Conservation (phyloP, 1,284 basidiomycete species). For the Irpex sp. region DNA sequence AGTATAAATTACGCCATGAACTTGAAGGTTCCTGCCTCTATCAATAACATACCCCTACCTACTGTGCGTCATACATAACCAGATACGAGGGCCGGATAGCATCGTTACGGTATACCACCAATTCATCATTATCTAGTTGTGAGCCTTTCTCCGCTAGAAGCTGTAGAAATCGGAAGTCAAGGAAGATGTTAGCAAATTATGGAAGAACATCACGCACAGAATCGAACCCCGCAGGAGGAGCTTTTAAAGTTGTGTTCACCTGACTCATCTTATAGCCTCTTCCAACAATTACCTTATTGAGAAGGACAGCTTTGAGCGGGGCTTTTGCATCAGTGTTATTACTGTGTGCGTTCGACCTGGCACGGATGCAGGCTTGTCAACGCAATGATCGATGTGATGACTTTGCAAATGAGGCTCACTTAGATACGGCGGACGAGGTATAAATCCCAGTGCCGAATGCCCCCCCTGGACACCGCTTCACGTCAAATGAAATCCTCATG, state of each 20-base stretch:
- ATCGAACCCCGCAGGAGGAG: conserved; percentile 57
- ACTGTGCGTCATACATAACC: conserved; percentile 14
- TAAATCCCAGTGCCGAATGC: conserved; percentile 50
- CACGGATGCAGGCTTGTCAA: not conserved
- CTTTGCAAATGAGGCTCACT: conserved; percentile 31
- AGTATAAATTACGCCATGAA: no score
- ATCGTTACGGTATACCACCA: conserved; percentile 18
- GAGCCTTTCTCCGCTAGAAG: conserved; percentile 13
- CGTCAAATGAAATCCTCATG: conserved; percentile 55
- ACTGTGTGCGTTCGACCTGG: conserved; percentile 62
- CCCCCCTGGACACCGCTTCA: conserved; percentile 22
- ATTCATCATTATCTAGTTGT: conserved; percentile 14
- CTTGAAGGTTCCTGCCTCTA: no score
- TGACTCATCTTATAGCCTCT: conserved; percentile 60
- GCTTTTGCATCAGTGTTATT: conserved; percentile 44
- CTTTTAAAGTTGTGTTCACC: conserved; percentile 45
- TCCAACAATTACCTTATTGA: conserved; percentile 66
- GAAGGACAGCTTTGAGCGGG: conserved; percentile 52
- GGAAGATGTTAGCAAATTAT: no score
- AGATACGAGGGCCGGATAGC: conserved; percentile 16
- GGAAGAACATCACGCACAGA: conserved; percentile 7
- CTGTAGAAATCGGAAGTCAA: not conserved
- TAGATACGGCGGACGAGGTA: conserved; percentile 57
- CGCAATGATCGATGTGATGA: not conserved
- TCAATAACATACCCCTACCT: not conserved